Evolutionary conservation across 257 asterid species (phyloP).

Genomic region (Nicotiana obtusifolia): DNA sequence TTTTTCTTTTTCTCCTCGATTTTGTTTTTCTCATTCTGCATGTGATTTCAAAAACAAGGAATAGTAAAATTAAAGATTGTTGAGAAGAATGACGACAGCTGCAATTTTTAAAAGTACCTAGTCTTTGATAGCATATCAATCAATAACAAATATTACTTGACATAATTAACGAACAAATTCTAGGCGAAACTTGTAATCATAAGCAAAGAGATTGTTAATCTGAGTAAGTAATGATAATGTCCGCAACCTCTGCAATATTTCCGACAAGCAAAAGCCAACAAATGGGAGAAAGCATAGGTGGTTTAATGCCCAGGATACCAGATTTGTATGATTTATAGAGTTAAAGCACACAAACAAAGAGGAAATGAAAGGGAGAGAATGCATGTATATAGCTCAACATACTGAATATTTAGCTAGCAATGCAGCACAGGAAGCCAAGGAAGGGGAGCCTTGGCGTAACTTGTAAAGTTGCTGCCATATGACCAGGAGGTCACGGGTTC

Average conservation of each 20-base stretch:
- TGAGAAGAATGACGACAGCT: background rate
- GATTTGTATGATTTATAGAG: background rate
- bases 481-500: too few species aligned
- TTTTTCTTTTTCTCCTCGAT: constrained; percentile 15
- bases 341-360: background rate
- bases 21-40: constrained; percentile 37
- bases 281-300: background rate
- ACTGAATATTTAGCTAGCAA: background rate
- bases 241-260: background rate
- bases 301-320: background rate
- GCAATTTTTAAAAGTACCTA: background rate
- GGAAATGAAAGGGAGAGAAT: background rate
- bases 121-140: background rate
- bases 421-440: background rate
- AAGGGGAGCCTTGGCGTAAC: too few species aligned
- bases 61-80: background rate
- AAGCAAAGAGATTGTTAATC: background rate
- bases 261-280: background rate
- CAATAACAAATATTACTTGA: background rate
- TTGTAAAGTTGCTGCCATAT: too few species aligned
- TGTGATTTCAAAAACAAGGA: background rate
- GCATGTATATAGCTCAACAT: background rate
- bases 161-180: background rate
- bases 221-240: background rate
- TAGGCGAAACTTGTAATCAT: background rate